Conservation (phyloP, 257 asterid genomes). For the Solanum arcanum region DNA sequence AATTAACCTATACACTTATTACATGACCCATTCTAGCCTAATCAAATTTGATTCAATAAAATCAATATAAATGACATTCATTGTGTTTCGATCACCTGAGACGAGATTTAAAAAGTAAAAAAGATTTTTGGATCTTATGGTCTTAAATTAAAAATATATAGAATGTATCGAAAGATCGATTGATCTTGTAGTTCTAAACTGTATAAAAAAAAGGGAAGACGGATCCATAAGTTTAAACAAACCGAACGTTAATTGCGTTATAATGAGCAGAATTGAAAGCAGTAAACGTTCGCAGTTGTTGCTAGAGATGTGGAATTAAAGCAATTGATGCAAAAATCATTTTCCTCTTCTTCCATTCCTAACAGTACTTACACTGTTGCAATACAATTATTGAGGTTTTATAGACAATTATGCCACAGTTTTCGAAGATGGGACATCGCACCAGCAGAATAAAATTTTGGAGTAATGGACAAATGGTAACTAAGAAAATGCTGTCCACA, state of each 20-base stretch:
- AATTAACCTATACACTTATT: background rate
- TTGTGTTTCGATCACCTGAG: background rate
- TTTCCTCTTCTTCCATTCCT: background rate
- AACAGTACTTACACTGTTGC: background rate
- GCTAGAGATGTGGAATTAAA: background rate
- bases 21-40: background rate
- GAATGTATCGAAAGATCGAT: background rate
- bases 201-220: too few relatives aligned
- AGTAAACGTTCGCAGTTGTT: background rate
- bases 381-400: background rate
- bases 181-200: background rate
- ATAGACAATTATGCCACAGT: background rate
- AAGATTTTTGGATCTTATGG: accelerated
- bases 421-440: background rate
- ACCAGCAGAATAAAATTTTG: background rate
- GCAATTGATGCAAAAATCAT: background rate
- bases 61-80: background rate
- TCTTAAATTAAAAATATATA: background rate
- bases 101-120: background rate
- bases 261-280: background rate
- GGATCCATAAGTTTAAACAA: background rate
- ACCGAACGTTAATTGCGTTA: background rate
- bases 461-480: background rate
- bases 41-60: background rate
- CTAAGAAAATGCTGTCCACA: background rate